These are phyloP conservation scores for Colletotrichum kahawae DNA, from an alignment of 2,329 filamentous ascomycete genomes.

Conservation along the genomic window DNA sequence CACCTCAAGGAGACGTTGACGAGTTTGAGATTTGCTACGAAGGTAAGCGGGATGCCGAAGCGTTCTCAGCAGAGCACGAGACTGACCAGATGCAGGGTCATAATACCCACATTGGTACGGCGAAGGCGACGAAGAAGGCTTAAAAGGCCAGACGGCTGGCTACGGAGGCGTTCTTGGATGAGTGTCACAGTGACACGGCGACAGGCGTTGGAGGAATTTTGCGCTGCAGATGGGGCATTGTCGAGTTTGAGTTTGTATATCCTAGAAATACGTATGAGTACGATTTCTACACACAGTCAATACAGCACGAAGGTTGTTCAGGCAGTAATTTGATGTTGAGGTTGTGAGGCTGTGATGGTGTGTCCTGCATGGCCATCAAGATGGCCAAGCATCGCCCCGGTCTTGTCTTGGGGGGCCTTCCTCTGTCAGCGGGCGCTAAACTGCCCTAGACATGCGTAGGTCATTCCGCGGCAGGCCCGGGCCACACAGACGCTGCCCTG, in stretches of 20 bases:
- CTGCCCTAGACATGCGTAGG: not conserved
- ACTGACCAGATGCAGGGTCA: constrained; percentile 60
- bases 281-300: constrained; percentile 23
- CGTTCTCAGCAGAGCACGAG: fast-evolving
- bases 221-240: not conserved
- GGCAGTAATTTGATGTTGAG: not conserved
- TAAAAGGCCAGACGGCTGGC: constrained; percentile 4
- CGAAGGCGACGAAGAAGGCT: constrained; percentile 73
- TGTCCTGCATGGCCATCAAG: not conserved
- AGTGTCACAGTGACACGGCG: not conserved
- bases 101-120: constrained; percentile 91
- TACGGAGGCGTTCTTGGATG: constrained; percentile 16
- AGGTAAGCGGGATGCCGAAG: constrained; percentile 61
- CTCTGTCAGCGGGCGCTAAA: not conserved
- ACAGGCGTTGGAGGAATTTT: constrained; percentile 12
- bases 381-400: not conserved
- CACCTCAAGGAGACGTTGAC: constrained; percentile 93
- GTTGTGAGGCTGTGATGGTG: not conserved
- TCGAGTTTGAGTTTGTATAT: constrained; percentile 23
- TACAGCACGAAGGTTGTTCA: constrained; percentile 9
- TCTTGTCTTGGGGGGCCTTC: not conserved
- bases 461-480: not conserved
- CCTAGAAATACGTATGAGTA: constrained; percentile 23
- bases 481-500: not conserved
- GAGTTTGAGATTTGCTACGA: constrained; percentile 94